phyloP scores from a whole-genome alignment of 176 grass and related monocot species.

The Rhipidocladum racemiflorum region DNA sequence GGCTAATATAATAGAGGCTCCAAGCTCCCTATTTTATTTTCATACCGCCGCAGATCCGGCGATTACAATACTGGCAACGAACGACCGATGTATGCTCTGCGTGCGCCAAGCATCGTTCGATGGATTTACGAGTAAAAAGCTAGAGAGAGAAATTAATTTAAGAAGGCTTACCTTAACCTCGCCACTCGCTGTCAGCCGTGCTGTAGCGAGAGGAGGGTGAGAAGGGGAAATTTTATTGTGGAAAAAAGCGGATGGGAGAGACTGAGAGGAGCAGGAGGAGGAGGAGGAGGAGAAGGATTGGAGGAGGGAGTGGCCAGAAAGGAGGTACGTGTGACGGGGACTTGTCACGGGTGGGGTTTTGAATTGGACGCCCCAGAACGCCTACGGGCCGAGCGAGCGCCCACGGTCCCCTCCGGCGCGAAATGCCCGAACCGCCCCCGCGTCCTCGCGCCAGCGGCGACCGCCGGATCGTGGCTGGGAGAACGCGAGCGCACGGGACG shows the following conservation, averaged over 20 bases:
- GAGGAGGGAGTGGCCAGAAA: not conserved
- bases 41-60: not conserved
- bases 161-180: not conserved
- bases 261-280: too few species aligned
- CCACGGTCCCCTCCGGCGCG: not conserved
- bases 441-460: not conserved
- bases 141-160: not conserved
- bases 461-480: not conserved
- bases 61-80: too few species aligned
- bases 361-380: not conserved
- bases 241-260: constrained; percentile 1
- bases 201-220: not conserved
- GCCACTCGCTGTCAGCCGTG: constrained; percentile 38
- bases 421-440: not conserved
- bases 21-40: not conserved
- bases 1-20: not conserved
- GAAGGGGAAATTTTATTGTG: not conserved
- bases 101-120: not conserved
- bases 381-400: not conserved
- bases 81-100: not conserved
- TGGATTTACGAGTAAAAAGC: not conserved
- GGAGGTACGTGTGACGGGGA: constrained; percentile 33
- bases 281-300: not conserved
- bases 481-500: not conserved
- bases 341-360: constrained; percentile 35